Percentiles rank a stretch among this genome's conserved stretches.
phyloP scores from a whole-genome alignment of 371 early-diverging fungal species.

The Syncephalastrum monosporum region DNA sequence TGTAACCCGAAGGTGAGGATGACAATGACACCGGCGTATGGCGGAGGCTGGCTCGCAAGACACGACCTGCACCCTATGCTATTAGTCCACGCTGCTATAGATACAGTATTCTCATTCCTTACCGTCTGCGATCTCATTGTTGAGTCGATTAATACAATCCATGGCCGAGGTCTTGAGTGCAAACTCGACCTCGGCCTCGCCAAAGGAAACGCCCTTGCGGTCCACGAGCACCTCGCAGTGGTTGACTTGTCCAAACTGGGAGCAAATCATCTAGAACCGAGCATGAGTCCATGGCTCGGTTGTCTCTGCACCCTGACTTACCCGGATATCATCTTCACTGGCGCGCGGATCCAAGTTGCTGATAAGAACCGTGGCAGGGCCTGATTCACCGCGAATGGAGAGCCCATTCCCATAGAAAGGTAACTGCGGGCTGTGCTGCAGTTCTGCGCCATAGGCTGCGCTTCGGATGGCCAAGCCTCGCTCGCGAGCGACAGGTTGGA shows the following conservation, averaged over 20 bases:
- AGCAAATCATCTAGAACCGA: conserved; percentile 26
- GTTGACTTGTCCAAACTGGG: conserved; percentile 38
- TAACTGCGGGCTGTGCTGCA: neutral
- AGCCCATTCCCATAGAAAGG: conserved; percentile 4
- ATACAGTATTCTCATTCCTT: neutral
- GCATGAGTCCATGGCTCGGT: neutral
- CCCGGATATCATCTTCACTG: conserved; percentile 59
- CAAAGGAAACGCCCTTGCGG: conserved; percentile 38
- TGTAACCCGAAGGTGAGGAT: conserved; percentile 4
- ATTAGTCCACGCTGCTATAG: neutral
- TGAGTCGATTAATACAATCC: conserved; percentile 39
- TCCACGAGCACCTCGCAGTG: conserved; percentile 39
- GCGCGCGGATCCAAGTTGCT: conserved; percentile 54
- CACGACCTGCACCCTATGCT: conserved; percentile 15
- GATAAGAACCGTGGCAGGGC: conserved; percentile 52
- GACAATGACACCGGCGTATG: conserved; percentile 10
- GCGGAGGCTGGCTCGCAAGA: conserved; percentile 32
- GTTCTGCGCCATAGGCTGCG: conserved; percentile 1
- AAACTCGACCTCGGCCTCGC: conserved; percentile 52
- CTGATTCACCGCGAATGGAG: conserved; percentile 49
- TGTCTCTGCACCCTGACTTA: conserved; percentile 14
- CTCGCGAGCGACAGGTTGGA: neutral
- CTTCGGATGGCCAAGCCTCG: conserved; percentile 10
- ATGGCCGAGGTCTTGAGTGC: conserved; percentile 34
- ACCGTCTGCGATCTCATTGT: conserved; percentile 48